A percentile compares a stretch with the other conserved stretches of the same genome.
phyloP scores from a whole-genome alignment of 306 rosid genomes.

The Trifolium repens region DNA sequence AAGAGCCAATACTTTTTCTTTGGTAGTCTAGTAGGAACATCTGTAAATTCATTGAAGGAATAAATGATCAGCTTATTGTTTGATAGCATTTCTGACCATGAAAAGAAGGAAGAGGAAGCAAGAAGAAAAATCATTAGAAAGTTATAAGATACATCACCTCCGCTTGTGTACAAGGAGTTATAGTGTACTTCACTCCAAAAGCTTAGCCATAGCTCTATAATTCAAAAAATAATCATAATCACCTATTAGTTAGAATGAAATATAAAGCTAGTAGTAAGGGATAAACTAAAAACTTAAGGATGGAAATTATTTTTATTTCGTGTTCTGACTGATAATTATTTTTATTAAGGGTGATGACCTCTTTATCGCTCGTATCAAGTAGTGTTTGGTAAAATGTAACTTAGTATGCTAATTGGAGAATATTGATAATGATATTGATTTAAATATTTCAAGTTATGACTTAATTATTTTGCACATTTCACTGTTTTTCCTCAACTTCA shows the following conservation, averaged over 20 bases:
- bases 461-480: too few species aligned
- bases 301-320: neutral
- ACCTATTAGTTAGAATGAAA: slow-evolving; percentile 6
- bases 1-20: slow-evolving; percentile 89
- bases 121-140: neutral
- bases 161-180: slow-evolving; percentile 73
- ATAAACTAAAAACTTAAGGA: neutral
- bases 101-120: slow-evolving; percentile 8
- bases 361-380: too few species aligned
- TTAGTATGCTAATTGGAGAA: too few species aligned
- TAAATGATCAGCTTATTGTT: slow-evolving; percentile 25
- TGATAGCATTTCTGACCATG: neutral
- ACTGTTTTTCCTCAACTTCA: too few species aligned
- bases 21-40: slow-evolving; percentile 77
- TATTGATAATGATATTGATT: too few species aligned
- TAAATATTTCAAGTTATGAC: too few species aligned
- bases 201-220: slow-evolving; percentile 92
- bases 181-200: slow-evolving; percentile 99
- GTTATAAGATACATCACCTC: slow-evolving; percentile 60
- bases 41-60: slow-evolving; percentile 51
- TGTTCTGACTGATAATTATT: neutral
- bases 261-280: neutral
- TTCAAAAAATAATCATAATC: neutral
- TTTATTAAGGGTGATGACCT: too few species aligned
- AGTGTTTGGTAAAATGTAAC: too few species aligned